Percentiles rank a stretch among this genome's conserved stretches.
Evolutionary conservation across 768 basidiomycete genomes (phyloP).

Genomic region (Naematelia aurantialba): DNA sequence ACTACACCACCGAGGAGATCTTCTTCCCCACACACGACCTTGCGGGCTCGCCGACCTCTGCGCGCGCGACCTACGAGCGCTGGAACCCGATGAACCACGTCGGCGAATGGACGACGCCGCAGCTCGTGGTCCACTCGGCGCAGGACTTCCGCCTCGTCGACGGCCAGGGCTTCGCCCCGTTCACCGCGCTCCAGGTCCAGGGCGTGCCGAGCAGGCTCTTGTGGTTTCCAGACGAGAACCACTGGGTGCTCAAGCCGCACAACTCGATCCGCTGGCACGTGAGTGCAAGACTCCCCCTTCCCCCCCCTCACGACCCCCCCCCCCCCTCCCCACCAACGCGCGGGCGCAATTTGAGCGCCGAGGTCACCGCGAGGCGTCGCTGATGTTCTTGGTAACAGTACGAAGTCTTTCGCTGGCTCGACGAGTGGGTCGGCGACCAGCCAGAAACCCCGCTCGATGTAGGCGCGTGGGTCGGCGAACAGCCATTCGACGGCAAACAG

Average conservation of each 20-base stretch:
- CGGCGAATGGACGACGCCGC: conserved; percentile 77
- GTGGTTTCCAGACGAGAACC: conserved; percentile 45
- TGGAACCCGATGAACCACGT: conserved; percentile 79
- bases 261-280: conserved; percentile 65
- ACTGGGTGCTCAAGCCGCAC: conserved; percentile 64
- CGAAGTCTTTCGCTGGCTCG: conserved; percentile 89
- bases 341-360: not conserved
- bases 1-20: conserved; percentile 71
- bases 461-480: conserved; percentile 52
- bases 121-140: conserved; percentile 77
- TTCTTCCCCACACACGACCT: conserved; percentile 41
- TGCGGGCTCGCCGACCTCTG: not conserved
- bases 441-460: no score
- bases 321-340: not conserved
- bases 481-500: conserved; percentile 24
- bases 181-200: conserved; percentile 29
- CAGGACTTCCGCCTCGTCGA: conserved; percentile 85
- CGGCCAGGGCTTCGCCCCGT: conserved; percentile 69
- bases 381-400: conserved; percentile 52
- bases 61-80: conserved; percentile 32
- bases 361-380: not conserved
- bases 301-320: not conserved
- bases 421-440: conserved; percentile 50
- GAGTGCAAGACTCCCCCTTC: conserved; percentile 13
- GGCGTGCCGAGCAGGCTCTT: conserved; percentile 39